These are phyloP conservation scores for Coffea canephora DNA, from an alignment of 257 asterid species.

Conservation along the genomic window DNA sequence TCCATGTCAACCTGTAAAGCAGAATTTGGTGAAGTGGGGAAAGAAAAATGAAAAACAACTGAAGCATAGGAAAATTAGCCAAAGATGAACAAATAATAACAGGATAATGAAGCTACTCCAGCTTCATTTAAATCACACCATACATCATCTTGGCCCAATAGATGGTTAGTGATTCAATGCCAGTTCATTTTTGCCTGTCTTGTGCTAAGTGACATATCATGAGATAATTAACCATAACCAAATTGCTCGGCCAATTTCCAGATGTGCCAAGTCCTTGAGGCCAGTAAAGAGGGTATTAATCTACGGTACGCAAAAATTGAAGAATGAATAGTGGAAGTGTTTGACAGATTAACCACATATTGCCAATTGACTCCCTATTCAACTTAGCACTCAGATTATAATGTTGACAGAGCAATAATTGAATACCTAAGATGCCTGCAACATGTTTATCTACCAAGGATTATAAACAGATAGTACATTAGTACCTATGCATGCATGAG, in stretches of 20 bases:
- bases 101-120: slow-evolving; percentile 9
- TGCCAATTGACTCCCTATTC: not conserved
- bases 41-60: slow-evolving; percentile 1
- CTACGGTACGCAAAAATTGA: not conserved
- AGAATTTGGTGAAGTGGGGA: slow-evolving; percentile 11
- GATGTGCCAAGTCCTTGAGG: not conserved
- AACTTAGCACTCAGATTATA: not conserved
- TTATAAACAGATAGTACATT: not conserved
- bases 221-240: not conserved
- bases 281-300: not conserved
- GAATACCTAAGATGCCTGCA: not conserved
- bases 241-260: not conserved
- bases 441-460: not conserved
- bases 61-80: not conserved
- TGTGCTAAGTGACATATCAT: not conserved
- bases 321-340: not conserved
- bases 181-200: not conserved
- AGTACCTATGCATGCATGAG: not conserved
- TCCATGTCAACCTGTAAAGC: slow-evolving; percentile 73
- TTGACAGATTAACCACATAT: not conserved
- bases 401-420: not conserved
- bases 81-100: not conserved
- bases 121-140: not conserved
- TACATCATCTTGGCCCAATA: not conserved
- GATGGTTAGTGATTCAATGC: not conserved